A percentile compares a stretch with the other conserved stretches of the same genome.
phyloP scores from a whole-genome alignment of 805 yeast species.

The Yarrowia sp. region DNA sequence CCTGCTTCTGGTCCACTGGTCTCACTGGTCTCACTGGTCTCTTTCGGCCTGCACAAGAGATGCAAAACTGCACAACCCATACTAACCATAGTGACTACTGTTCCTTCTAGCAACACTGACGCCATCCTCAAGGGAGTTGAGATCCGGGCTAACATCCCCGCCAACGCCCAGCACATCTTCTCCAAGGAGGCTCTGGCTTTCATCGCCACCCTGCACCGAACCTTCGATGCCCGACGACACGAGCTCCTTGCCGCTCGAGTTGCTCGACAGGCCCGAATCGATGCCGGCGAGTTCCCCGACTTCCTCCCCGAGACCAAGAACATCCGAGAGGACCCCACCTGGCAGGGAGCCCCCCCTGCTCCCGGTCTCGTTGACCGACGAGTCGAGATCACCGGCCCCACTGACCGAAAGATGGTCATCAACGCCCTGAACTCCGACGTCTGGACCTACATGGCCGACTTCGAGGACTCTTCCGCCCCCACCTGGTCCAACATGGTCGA shows the following conservation, averaged over 20 bases:
- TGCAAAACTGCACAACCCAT: background rate
- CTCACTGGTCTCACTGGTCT: no score
- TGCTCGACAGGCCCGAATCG: slow-evolving; percentile 53
- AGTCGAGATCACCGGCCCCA: slow-evolving; percentile 73
- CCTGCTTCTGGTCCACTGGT: background rate
- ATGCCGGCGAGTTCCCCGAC: slow-evolving; percentile 62
- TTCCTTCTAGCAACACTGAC: slow-evolving; percentile 16
- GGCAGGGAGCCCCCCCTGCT: slow-evolving; percentile 70
- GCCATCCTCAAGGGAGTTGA: slow-evolving; percentile 47
- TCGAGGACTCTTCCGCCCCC: slow-evolving; percentile 70
- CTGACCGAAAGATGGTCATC: slow-evolving; percentile 72
- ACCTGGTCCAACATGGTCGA: slow-evolving; percentile 65
- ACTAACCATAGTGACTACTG: slow-evolving; percentile 15
- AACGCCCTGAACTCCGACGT: slow-evolving; percentile 67
- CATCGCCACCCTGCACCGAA: slow-evolving; percentile 63
- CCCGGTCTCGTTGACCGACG: slow-evolving; percentile 68
- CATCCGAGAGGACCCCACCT: slow-evolving; percentile 61
- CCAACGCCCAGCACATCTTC: slow-evolving; percentile 51
- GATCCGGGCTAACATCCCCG: slow-evolving; percentile 52
- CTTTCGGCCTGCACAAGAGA: background rate
- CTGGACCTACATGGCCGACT: slow-evolving; percentile 73
- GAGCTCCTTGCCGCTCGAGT: slow-evolving; percentile 55
- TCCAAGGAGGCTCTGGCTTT: slow-evolving; percentile 62
- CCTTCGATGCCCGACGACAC: slow-evolving; percentile 55
- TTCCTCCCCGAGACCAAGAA: slow-evolving; percentile 61